These are phyloP conservation scores for Secale cereale DNA, from an alignment of 176 grass and related monocot genomes.

Conservation along the genomic window DNA sequence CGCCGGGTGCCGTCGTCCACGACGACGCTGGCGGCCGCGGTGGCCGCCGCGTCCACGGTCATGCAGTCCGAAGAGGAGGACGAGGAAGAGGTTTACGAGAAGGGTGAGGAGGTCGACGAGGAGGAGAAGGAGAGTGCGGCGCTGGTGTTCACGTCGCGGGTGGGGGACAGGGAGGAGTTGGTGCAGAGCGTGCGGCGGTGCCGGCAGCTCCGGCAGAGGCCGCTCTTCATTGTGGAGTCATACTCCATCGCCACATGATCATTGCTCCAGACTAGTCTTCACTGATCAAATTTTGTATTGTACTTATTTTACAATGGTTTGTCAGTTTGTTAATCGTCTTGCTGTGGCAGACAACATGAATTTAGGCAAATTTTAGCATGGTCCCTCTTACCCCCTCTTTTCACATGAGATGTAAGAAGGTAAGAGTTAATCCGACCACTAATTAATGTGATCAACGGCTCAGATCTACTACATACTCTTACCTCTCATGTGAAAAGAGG, in stretches of 20 bases:
- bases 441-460: too few species aligned
- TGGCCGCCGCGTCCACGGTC: constrained; percentile 16
- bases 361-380: too few species aligned
- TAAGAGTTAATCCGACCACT: too few species aligned
- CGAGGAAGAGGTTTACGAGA: neutral
- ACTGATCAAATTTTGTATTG: too few species aligned
- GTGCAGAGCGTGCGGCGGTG: constrained; percentile 52
- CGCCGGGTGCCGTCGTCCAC: constrained; percentile 21
- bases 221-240: constrained; percentile 51
- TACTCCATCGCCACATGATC: constrained; percentile 44
- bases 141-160: constrained; percentile 50
- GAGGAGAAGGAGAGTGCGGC: neutral
- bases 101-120: too few species aligned
- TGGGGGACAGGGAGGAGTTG: constrained; percentile 42
- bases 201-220: constrained; percentile 42
- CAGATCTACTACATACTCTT: too few species aligned
- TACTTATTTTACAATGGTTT: too few species aligned
- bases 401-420: too few species aligned
- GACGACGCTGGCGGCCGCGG: constrained; percentile 38
- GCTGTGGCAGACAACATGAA: too few species aligned
- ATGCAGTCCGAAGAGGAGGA: neutral
- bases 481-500: too few species aligned
- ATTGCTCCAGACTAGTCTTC: neutral
- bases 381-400: too few species aligned
- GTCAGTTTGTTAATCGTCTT: too few species aligned